Base-by-base conservation (phyloP, 2,329 filamentous ascomycete species). In the Blastomyces gilchristii region DNA sequence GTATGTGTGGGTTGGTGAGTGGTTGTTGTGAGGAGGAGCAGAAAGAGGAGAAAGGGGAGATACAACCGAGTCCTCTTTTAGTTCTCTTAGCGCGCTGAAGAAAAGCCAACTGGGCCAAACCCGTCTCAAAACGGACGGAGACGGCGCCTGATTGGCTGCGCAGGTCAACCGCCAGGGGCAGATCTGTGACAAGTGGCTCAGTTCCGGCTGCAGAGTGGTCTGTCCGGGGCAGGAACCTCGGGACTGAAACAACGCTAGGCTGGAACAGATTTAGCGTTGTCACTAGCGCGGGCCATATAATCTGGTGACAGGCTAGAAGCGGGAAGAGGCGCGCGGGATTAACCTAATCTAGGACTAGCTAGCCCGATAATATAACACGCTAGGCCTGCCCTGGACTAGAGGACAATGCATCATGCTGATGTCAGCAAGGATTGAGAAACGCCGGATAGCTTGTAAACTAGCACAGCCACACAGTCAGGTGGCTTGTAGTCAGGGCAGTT, bases 111-210 rank as follows among this genome's bases (percentile, higher is more conserved):
- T 18, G 16, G 16, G 41, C 11, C 14, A 8, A 8, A 28, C 28
- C 22, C 9, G 25, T 52, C 25, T 52, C 50, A 34, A 34, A 54
- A 56, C 61, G 59, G 61, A 64, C 50, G 58, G 50, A 62, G 50
- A 18, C 41, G 14, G 49, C 56, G 28, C 59, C 62, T 58, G 65
- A 66, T 43, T 59, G 57, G 57, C 57, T 47, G 57, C 16, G n/a
- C 47, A 1, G 22, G 11, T 9, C n/a, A 31, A 1, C 8, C 31
- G 22, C 34, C 53, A 56, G 53, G 53, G 57, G 57, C 12, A 16
- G 22, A 45, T 39, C 31, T 57, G 54, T 57, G 50, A 25, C 50
- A 14, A 5, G 16, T 56, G 53, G 28, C 16, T 28, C 28, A 4
- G 28, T 28, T 28, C 28, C 28, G 28, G 28, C 31, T n/a, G 34